Percentiles rank a stretch among this genome's conserved stretches.
Evolutionary conservation across 345 rosid genomes (phyloP).

Genomic region (Salix caprea): DNA sequence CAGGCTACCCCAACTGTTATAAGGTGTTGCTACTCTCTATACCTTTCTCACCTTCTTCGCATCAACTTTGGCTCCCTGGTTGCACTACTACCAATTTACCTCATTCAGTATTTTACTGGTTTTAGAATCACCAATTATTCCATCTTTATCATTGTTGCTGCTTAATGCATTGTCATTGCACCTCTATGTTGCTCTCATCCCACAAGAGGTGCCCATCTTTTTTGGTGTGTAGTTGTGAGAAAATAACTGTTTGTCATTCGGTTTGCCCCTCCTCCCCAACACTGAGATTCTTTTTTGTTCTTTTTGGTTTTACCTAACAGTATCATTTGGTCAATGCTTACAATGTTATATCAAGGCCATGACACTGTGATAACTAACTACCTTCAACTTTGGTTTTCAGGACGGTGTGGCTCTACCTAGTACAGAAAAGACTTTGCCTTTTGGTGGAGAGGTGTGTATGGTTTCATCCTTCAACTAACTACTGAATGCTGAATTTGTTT

Average conservation of each 20-base stretch:
- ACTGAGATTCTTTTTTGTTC: neutral
- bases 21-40: neutral
- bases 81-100: too few relatives aligned
- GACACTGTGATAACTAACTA: slow-evolving; percentile 13
- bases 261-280: neutral
- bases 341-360: neutral
- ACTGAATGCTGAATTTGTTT: slow-evolving; percentile 1
- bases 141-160: neutral
- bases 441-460: slow-evolving; percentile 85
- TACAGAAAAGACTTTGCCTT: slow-evolving; percentile 85
- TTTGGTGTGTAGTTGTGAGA: neutral
- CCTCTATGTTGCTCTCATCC: neutral
- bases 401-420: slow-evolving; percentile 91
- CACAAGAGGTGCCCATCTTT: neutral
- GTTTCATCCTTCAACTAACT: slow-evolving; percentile 15
- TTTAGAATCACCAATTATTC: neutral
- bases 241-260: neutral
- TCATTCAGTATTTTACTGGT: too few relatives aligned
- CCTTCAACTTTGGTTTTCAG: slow-evolving; percentile 37
- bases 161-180: neutral
- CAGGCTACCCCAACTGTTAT: neutral
- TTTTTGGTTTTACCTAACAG: neutral
- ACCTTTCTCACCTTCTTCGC: too few relatives aligned
- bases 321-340: neutral
- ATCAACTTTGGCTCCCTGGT: neutral